Base-by-base conservation (phyloP, 83 land plant species). In the Picea abies region DNA sequence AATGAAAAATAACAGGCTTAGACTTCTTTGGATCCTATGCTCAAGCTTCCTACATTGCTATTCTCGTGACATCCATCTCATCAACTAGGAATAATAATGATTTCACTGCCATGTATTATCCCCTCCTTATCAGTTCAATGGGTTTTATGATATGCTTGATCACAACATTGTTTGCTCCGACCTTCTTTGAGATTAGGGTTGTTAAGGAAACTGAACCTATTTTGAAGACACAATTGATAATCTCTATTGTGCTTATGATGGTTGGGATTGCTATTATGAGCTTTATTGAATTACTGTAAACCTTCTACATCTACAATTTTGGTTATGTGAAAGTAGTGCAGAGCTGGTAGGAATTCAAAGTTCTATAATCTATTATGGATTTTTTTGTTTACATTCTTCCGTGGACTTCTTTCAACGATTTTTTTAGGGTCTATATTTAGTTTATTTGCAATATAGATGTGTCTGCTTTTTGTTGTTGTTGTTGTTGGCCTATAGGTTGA, bases 11-110 rank as follows among this genome's bases (percentile, higher is more conserved):
- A 8, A 0, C 9, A 47, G 96, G 98, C 5, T 96, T 96, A 39
- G 98, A 95, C 80, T 88, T 95, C 68, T 95, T 95, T 84, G 96
- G 98, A 8, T 93, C 98, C 56, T 93, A 90, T 84, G 96, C 96
- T 7, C 92, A 93, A 78, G 90, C 96, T 37, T 89, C 94, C 2
- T 93, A 94, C 86, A 96, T 96, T 65, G 94, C 97, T 76, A 88
- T 95, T 65, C 94, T 95, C 56, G 91, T 93, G 81, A 90, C 96
- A 35, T 93, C 97, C 19, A 95, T 95, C 11, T 95, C 97, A 2
- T 95, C 96, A 14, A 93, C 91, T 84, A 92, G 96, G 7, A 82
- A 86, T 29, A 90, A 86, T 84, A 86, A 89, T 69, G 92, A 93
- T 20, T 91, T 93, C 63, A 93, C 93, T 47, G 90, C 89, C 47